Base-by-base conservation (phyloP, 2,329 filamentous ascomycete genomes). In the Madurella fahalii region DNA sequence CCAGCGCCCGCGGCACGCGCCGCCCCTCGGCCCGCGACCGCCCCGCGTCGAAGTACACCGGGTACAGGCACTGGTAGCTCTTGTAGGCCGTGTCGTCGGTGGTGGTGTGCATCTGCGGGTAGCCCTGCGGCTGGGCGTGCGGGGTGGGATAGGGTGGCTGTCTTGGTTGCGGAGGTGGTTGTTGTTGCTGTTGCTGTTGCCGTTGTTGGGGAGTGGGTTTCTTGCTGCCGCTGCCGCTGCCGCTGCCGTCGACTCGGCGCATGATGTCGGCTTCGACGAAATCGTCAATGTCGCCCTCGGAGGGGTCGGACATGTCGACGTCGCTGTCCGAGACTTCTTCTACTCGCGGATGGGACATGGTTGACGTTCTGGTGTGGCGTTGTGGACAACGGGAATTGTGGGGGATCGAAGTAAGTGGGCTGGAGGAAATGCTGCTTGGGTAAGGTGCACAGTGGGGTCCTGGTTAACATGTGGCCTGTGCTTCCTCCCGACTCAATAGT, bases 261-360 rank as follows among this genome's bases (percentile, higher is more conserved):
- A 84, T 69, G 66, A 83, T 84, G 70, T 84, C 80, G 44, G 72
- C 65, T 56, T 83, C 80, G 68, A 69, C 69, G 61, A 84, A 83
- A 71, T 84, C 81, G 67, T 82, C 80, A 65, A 92, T 88, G 73
- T 94, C 88, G 71, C 86, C 87, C 73, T 96, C 91, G 60, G 90
- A 89, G 50, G 93, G 90, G 74, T 97, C 93, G 13, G 88, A 90
- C 63, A 78, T 74, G 56, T 83, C 85, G 62, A 79, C 78, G 72
- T 90, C 87, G 71, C 81, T 85, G 77, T 95, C 90, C 57, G 86
- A 90, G 59, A 96, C 86, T 73, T 97, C 94, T 80, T 99, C 94
- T 71, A 97, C 86, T 58, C 87, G 86, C 57, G 92, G 84, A 76
- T 94, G 86, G 43, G 90, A 89, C 62, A 64, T 65, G 43, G 40